phyloP scores from a whole-genome alignment of 176 grass and related monocot genomes.

The Calamus simplicifolius region DNA sequence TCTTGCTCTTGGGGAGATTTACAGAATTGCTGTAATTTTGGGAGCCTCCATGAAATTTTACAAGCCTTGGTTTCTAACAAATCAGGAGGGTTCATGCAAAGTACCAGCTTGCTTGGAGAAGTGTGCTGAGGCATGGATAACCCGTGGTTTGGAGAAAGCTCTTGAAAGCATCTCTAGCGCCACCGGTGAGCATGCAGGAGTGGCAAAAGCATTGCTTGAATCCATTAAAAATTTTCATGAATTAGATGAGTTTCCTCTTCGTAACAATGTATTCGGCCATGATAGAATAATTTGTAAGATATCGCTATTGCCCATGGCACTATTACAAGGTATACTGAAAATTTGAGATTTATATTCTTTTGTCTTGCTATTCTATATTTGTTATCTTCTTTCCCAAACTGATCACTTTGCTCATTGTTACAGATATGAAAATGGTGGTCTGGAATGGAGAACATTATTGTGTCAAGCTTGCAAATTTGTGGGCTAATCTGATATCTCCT shows the following conservation, averaged over 20 bases:
- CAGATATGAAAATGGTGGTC: conserved; percentile 32
- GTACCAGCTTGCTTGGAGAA: conserved; percentile 32
- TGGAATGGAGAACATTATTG: conserved; percentile 49
- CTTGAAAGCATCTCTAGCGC: conserved; percentile 20
- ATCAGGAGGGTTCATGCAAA: conserved; percentile 31
- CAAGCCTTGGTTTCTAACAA: conserved; percentile 53
- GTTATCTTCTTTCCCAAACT: neutral
- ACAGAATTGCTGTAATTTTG: conserved; percentile 44
- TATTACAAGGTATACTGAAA: conserved; percentile 33
- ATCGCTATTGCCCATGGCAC: conserved; percentile 24
- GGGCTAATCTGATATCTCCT: conserved; percentile 42
- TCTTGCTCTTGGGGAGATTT: conserved; percentile 37
- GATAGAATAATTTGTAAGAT: conserved; percentile 21
- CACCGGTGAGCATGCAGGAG: conserved; percentile 5
- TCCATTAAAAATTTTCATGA: conserved; percentile 34
- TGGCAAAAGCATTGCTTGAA: conserved; percentile 35
- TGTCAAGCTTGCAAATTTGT: conserved; percentile 50
- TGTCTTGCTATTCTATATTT: neutral
- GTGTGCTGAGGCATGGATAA: conserved; percentile 40
- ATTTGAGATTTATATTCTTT: neutral
- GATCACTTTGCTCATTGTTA: conserved; percentile 11
- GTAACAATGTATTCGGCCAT: neutral
- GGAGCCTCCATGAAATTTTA: conserved; percentile 31
- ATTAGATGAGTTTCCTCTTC: conserved; percentile 21
- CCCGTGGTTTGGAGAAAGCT: conserved; percentile 20